Evolutionary conservation across 257 asterid species (phyloP), one percentile per base, ranked within the genome.

Genomic region (Cinchona pubescens): DNA sequence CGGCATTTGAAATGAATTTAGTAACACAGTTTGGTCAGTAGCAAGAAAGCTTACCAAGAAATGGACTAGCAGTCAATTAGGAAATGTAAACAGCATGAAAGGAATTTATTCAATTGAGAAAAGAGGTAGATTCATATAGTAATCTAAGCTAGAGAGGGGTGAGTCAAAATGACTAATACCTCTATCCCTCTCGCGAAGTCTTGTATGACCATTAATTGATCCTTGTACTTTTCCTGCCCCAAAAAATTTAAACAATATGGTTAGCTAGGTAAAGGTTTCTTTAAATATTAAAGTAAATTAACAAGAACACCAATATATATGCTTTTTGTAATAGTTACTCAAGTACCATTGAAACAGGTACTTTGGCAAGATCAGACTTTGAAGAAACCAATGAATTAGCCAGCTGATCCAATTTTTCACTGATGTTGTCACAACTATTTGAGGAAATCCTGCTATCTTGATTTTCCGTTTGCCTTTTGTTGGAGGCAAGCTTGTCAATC

Each of bases 201-300:
- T 72, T 92, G 86, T 65, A 90, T 83, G 84, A 49, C 80, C 86
- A 75, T 71, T 80, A 90, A 56, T 75, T 89, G 92, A 76, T 88
- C 92, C 87, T 88, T 87, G 87, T 83, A 82, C 84, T 71, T 90
- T 25, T 78, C 95, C 97, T 92, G 92, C 80, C 73, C 77, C 79
- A 53, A 38, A 12, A 75, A 78, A 40, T 69, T 48, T 25, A 67
- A 83, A 37, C 34, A 80, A 46, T n/a, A 46, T 61, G 79, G 65
- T 76, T 67, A 55, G n/a, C n/a, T n/a, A 49, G 43, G 21, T 12
- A 53, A 35, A 6, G 27, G 42, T 73, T 45, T 16, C 56, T 25
- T 68, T 14, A 58, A 42, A 48, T 27, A n/a, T n/a, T n/a, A 34
- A 67, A 67, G 43, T 6, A 25, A 0, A 8, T 67, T 16, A 56